Base-by-base conservation (phyloP, 2,329 filamentous ascomycete species). In the Aspergillus brasiliensis region DNA sequence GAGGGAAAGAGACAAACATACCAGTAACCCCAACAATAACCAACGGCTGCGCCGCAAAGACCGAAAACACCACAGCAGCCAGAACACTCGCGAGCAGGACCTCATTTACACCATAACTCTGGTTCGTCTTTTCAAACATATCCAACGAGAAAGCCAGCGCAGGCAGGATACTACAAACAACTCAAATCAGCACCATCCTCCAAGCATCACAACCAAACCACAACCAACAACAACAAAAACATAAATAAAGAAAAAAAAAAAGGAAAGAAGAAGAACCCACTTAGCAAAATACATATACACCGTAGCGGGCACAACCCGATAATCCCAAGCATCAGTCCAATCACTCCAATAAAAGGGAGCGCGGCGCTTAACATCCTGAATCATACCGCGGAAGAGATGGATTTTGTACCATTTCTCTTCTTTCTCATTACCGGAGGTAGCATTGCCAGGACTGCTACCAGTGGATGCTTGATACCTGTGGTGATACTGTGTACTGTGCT, bases 201-300 rank as follows among this genome's bases (percentile, higher is more conserved):
- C n/a, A 21, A 44, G 40, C 21, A 4, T 8, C 23, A 0, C 7
- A 44, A 21, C 8, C 25, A 25, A 25, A 25, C 7, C 25, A 34
- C 10, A 10, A 23, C 15, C 10, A 51, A 28, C 34, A 52, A 28
- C 13, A 15, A 28, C 27, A 15, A 11, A 34, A 42, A 34, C n/a
- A n/a, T n/a, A n/a, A n/a, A n/a, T n/a, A n/a, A 38, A 19, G 17
- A 46, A 52, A 48, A 10, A 28, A 37, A 15, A 11, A 34, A 42
- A 34, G 52, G 8, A 34, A 47, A 59, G 31, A 17, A 31, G 19
- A 55, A 25, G 49, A 56, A 71, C 83, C 71, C 83, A 94, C 91
- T 96, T 96, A 64, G 92, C 91, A 83, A 96, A 96, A 80, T 95
- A 96, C 91, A 96, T 96, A 77, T 96, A 96, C 28, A 96, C 81